Evolutionary conservation across 805 yeast species (phyloP), one percentile per base, ranked within the genome.

Genomic region (Nakazawaea pomicola): DNA sequence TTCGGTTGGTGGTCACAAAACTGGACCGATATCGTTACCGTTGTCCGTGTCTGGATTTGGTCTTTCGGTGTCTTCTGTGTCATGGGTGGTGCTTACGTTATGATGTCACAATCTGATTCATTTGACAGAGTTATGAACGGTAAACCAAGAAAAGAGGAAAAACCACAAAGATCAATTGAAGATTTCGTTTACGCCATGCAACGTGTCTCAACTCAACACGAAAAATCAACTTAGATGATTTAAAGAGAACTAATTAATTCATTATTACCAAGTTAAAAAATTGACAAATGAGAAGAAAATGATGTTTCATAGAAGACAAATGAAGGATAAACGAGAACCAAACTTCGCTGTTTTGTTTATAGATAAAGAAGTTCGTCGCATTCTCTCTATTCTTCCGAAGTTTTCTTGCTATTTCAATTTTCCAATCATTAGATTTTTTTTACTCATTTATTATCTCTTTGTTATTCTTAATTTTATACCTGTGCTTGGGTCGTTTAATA

Each of bases 1-100:
- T 89, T 87, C 80, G 96, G 96, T 58, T 89, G 95, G 96, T 88
- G 95, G 91, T 83, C 95, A 53, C 95, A 86, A 70, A 89, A 89
- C 81, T 87, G 93, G 89, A 89, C 91, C 65, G 95, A 91, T 71
- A 83, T 89, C 55, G 96, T 89, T 56, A 81, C 96, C 44, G 95
- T 89, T 64, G 90, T 83, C 65, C 83, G 96, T 77, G 79, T 84
- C 69, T 89, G 93, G 93, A 70, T 89, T 64, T 88, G 86, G 87
- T 88, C 96, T 49, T 83, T 89, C 74, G 96, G 96, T 78, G 83
- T 85, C 70, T 89, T 89, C 91, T 89, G 95, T 77, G 78, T 82
- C 69, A 69, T 88, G 75, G 95, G 95, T 68, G 96, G 96, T 78
- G 86, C 91, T 61, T 89, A 89, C 85, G 90, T 84, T 83, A 64